Base-by-base conservation (phyloP, 1,284 basidiomycete species). In the Trichosporon inkin region DNA sequence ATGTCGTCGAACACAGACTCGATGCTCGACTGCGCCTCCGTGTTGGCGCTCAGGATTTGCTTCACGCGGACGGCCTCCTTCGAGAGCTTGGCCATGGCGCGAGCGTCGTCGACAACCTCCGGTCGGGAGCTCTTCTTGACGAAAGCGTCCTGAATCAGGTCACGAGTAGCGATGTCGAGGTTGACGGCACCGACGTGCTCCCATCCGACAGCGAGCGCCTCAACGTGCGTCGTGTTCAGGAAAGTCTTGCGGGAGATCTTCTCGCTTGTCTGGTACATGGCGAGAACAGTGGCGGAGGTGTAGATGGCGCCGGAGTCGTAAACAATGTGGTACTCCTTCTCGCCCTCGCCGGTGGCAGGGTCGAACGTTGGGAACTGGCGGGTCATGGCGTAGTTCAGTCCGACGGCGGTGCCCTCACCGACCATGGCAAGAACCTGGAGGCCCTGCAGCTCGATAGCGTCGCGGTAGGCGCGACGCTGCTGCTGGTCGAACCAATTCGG, bases 361-460 rank as follows among this genome's bases (percentile, higher is more conserved):
- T 77, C 62, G 61, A 61, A 73, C 19, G 67, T 64, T 1, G 87
- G 80, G 81, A 99, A 99, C 0, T 84, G 84, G 37, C 94, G 85
- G 2, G 92, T 92, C 90, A 98, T 96, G 38, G 94, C 95, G 72
- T 92, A 99, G 81, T 96, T 96, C 67, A 97, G 83, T 8, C 90
- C 93, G 28, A 93, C 87, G 6, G 91, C 92, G 0, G 91, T 88
- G 41, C 94, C 94, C 73, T 99, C 96, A 67, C 93, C 90, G 62
- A 99, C 85, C 62, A 99, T 82, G 0, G 89, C 86, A 24, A 95
- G 80, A 2, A 89, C 88, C 17, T 85, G 85, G 62, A 99, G 80
- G 1, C 94, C 95, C 19, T 92, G 86, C 53, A 98, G 85, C 71
- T 93, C 90, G 41, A 93, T 85, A 2, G 95, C 90, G 77, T 99